Conservation (phyloP, 2,329 filamentous ascomycete genomes). For the Arthrobotrys sphaeroides region DNA sequence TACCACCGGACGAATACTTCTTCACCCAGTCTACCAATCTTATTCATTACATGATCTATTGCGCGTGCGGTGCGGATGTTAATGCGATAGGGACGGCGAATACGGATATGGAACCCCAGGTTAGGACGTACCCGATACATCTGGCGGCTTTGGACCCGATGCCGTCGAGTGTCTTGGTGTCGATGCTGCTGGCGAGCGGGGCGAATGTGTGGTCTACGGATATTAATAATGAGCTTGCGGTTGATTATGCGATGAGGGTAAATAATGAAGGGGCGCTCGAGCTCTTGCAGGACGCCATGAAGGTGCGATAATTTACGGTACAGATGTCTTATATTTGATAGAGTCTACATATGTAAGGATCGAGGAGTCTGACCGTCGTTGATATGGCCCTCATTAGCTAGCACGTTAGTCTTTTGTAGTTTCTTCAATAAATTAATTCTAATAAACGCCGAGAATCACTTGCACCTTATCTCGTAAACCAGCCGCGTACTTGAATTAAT, state of each 20-base stretch:
- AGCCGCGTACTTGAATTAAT: too few relatives aligned
- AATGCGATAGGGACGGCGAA: background rate
- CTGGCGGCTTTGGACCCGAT: conserved; percentile 16
- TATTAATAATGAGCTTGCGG: conserved; percentile 10
- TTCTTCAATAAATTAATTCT: too few relatives aligned
- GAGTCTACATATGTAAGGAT: too few relatives aligned
- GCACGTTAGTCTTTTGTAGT: too few relatives aligned
- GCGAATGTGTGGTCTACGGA: conserved; percentile 19
- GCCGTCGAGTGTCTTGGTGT: background rate
- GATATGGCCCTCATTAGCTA: too few relatives aligned
- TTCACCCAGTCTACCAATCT: background rate
- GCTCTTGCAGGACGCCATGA: background rate
- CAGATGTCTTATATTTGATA: too few relatives aligned
- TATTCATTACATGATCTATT: conserved; percentile 19
- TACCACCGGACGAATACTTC: background rate
- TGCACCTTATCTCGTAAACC: too few relatives aligned
- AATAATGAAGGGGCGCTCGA: background rate
- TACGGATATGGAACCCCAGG: conserved; percentile 10
- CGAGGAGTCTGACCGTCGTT: too few relatives aligned
- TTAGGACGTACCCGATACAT: conserved; percentile 24
- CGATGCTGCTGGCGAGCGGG: background rate
- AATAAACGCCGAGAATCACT: too few relatives aligned
- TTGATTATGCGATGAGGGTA: conserved; percentile 17
- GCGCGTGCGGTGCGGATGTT: background rate
- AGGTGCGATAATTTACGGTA: too few relatives aligned